Base-by-base conservation (phyloP, 306 rosid species). In the Styphnolobium japonicum region DNA sequence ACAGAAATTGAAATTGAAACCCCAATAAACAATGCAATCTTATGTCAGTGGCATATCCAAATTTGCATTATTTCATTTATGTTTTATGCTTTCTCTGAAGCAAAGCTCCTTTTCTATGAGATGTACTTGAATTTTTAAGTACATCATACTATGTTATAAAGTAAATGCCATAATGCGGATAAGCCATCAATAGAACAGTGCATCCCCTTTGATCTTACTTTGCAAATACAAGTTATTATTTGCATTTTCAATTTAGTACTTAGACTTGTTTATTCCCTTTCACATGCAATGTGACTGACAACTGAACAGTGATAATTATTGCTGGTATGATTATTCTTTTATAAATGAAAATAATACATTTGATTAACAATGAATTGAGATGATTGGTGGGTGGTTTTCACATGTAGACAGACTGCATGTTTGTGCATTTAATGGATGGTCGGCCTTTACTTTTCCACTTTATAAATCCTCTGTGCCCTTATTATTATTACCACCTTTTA, bases 341-440 rank as follows among this genome's bases (percentile, higher is more conserved):
- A 74, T 33, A 31, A 37, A 37, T 46, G 29, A 74, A 78, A 77
- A 80, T 34, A 79, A 45, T 81, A 12, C 77, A 67, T 82, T 82
- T 55, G 7, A 77, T 79, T 77, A 75, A 69, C 71, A 80, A 71
- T 70, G 34, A 34, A 70, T 16, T 65, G 57, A 67, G 71, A 76
- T 85, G 86, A 80, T 87, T 73, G 71, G 66, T 39, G 86, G 67
- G 39, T 64, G 84, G 73, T 33, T 78, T 81, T 77, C 91, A 89
- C 91, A 86, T 89, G 93, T 33, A 73, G 36, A 72, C 89, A 81
- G 82, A 33, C 57, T 83, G 85, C 88, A 83, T 83, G 86, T 86
- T 72, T 60, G 85, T 36, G 69, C 84, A 68, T 82, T 76, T 34
- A 85, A 83, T 83, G 56, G n/a, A 56, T 63, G 83, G 89, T 85